Conservation (phyloP, 148 eudicot species). For the Fagopyrum tataricum region DNA sequence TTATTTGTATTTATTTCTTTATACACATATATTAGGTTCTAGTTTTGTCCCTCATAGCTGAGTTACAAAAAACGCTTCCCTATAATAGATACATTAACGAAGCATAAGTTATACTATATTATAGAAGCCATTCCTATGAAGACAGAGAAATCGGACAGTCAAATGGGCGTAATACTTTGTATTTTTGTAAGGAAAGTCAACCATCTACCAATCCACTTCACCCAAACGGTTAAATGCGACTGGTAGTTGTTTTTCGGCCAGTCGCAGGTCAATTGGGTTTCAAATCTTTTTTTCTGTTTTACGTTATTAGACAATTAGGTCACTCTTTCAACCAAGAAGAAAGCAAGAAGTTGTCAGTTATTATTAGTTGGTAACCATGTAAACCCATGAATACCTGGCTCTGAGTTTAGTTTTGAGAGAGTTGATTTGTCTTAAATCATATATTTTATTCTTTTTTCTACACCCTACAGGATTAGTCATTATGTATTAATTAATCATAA, state of each 20-base stretch:
- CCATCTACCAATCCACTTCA: background rate
- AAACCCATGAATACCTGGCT: no score
- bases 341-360: no score
- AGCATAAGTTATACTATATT: background rate
- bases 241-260: background rate
- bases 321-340: no score
- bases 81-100: background rate
- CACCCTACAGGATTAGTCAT: no score
- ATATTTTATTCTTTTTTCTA: no score
- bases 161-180: background rate
- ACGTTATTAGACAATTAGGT: no score
- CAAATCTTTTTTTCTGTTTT: no score
- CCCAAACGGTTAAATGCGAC: background rate
- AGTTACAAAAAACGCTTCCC: background rate
- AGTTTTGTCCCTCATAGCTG: background rate
- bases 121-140: background rate
- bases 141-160: constrained; percentile 8
- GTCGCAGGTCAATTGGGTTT: background rate
- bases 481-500: no score
- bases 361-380: no score
- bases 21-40: background rate
- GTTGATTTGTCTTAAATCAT: no score
- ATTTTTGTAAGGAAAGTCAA: background rate
- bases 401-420: no score
- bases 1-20: background rate